Percentiles rank a stretch among this genome's conserved stretches.
These are phyloP conservation scores for Friedmanniomyces simplex DNA, from an alignment of 495 filamentous ascomycete species.

Conservation along the genomic window DNA sequence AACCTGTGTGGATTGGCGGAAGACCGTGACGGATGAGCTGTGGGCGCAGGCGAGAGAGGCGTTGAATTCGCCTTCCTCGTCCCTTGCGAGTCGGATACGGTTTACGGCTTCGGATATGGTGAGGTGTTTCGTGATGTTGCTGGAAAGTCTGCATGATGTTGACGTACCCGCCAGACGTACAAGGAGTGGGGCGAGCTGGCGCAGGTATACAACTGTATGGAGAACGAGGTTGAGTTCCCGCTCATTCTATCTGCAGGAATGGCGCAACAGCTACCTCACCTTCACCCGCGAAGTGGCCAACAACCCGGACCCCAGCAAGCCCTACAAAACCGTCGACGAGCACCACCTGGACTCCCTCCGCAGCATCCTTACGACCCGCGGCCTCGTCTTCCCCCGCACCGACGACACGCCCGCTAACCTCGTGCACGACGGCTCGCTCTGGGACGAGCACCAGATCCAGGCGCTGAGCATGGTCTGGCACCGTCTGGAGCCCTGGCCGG, in stretches of 20 bases:
- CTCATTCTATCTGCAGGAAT: slow-evolving; percentile 46
- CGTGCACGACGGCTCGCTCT: slow-evolving; percentile 42
- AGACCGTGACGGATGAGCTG: slow-evolving; percentile 46
- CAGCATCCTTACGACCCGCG: slow-evolving; percentile 31
- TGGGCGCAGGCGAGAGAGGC: slow-evolving; percentile 29
- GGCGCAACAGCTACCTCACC: slow-evolving; percentile 50
- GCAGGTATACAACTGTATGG: not conserved
- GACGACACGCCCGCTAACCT: slow-evolving; percentile 9
- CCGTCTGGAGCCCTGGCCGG: slow-evolving; percentile 56
- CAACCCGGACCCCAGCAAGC: slow-evolving; percentile 31
- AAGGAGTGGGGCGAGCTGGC: slow-evolving; percentile 18
- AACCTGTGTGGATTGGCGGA: slow-evolving; percentile 65
- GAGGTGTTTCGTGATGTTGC: slow-evolving; percentile 34
- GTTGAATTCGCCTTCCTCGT: slow-evolving; percentile 35
- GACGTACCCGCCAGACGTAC: slow-evolving; percentile 8
- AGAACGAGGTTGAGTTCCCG: slow-evolving; percentile 30
- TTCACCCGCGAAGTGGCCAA: slow-evolving; percentile 44
- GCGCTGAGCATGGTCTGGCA: slow-evolving; percentile 59
- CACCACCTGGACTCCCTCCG: slow-evolving; percentile 55
- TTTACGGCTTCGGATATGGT: slow-evolving; percentile 41
- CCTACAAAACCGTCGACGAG: slow-evolving; percentile 43
- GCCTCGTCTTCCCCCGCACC: slow-evolving; percentile 13
- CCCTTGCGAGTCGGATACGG: slow-evolving; percentile 39
- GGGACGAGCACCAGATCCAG: slow-evolving; percentile 45
- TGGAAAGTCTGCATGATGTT: not conserved